phyloP scores from a whole-genome alignment of 164 flowering plant species.

The Malania oleifera region DNA sequence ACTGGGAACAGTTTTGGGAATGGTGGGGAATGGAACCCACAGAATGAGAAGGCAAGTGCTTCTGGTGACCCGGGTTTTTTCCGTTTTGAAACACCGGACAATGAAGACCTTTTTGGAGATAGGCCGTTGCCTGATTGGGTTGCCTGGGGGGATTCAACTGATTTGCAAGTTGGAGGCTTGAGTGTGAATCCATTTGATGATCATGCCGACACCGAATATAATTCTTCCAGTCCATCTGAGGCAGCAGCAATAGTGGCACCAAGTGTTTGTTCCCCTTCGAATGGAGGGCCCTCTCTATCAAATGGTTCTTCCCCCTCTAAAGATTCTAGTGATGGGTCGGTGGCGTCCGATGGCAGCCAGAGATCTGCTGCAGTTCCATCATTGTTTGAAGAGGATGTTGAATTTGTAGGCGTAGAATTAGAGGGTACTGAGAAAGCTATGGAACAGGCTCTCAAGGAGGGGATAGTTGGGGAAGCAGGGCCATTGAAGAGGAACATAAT shows the following conservation, averaged over 20 bases:
- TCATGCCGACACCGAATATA: conserved; percentile 15
- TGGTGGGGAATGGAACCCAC: conserved; percentile 21
- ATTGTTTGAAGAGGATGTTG: conserved; percentile 83
- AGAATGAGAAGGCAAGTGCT: conserved; percentile 25
- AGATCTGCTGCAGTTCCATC: conserved; percentile 46
- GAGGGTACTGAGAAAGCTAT: conserved; percentile 89
- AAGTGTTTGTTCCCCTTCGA: conserved; percentile 20
- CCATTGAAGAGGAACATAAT: conserved; percentile 53
- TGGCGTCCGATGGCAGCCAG: conserved; percentile 21
- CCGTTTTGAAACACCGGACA: conserved; percentile 38
- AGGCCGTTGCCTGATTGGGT: conserved; percentile 74
- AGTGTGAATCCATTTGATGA: conserved; percentile 59
- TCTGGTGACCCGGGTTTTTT: conserved; percentile 38
- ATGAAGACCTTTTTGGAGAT: conserved; percentile 42
- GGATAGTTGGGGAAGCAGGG: conserved; percentile 90
- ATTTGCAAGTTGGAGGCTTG: conserved; percentile 52
- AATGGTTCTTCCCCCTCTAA: conserved; percentile 42
- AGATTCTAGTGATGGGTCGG: conserved; percentile 28
- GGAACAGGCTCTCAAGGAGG: conserved; percentile 89
- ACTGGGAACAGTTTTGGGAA: conserved; percentile 17
- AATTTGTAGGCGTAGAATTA: conserved; percentile 83
- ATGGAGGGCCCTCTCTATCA: conserved; percentile 30
- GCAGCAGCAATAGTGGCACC: not conserved
- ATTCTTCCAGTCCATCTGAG: conserved; percentile 19
- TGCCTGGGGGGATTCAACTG: conserved; percentile 69